phyloP scores from a whole-genome alignment of 192 early-diverging fungal species.

The Coemansia sp. region DNA sequence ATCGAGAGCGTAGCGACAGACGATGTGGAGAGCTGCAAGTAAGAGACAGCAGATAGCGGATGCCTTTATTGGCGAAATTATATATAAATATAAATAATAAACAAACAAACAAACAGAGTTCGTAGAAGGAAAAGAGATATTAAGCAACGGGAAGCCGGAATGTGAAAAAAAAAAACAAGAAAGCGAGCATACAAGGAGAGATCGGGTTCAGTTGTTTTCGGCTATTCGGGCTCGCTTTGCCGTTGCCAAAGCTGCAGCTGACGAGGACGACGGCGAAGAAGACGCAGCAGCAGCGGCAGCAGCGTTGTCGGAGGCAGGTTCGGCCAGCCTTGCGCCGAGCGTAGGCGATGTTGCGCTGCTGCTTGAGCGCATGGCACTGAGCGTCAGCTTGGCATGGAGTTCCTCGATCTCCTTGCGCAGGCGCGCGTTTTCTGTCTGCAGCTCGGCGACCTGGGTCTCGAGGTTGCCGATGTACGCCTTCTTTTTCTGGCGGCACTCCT shows the following conservation, averaged over 20 bases:
- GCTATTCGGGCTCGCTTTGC: conserved; percentile 32
- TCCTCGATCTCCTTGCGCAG: conserved; percentile 70
- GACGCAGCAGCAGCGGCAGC: not conserved
- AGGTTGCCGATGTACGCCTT: conserved; percentile 74
- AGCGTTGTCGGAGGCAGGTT: not conserved
- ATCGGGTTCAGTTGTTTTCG: not conserved
- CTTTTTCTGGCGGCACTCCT: conserved; percentile 82
- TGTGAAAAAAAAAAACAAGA: conserved; percentile 4
- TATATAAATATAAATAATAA: not conserved
- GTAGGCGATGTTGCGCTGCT: conserved; percentile 37
- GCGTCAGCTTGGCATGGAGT: conserved; percentile 61
- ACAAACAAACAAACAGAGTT: not conserved
- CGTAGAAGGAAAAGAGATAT: not conserved
- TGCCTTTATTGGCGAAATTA: too few relatives aligned
- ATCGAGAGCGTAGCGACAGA: conserved; percentile 10
- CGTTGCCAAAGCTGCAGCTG: conserved; percentile 20
- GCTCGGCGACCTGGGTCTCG: conserved; percentile 59
- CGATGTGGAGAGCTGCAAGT: not conserved
- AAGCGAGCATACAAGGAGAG: not conserved
- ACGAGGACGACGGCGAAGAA: not conserved
- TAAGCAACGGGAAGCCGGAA: too few relatives aligned
- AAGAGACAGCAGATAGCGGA: not conserved
- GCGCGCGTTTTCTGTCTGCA: conserved; percentile 63
- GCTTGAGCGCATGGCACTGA: conserved; percentile 55
- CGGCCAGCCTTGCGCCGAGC: conserved; percentile 6